A percentile compares a stretch with the other conserved stretches of the same genome.
phyloP scores from a whole-genome alignment of 2,329 filamentous ascomycete species.

The Salinomyces thailandicus region DNA sequence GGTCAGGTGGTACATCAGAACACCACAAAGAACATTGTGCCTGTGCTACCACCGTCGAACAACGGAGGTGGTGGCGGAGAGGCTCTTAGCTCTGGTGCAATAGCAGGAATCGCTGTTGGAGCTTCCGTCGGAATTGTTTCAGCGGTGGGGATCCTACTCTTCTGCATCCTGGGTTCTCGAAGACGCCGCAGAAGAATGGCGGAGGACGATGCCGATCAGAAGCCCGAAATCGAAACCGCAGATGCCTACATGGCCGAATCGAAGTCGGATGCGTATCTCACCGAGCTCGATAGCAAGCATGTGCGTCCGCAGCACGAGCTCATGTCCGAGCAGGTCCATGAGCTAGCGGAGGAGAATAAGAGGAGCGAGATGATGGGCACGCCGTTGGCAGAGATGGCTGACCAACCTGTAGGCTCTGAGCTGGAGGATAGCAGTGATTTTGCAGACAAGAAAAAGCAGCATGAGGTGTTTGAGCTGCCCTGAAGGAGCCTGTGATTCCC shows the following conservation, averaged over 20 bases:
- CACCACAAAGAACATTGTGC: neutral
- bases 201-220: too few relatives aligned
- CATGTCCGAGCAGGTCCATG: neutral
- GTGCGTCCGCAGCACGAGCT: neutral
- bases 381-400: neutral
- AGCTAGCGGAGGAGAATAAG: neutral
- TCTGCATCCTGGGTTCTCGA: neutral
- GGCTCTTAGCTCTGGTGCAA: neutral
- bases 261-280: too few relatives aligned
- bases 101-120: conserved; percentile 1
- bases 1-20: neutral
- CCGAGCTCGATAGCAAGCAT: neutral
- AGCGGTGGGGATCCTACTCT: neutral
- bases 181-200: too few relatives aligned
- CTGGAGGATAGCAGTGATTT: neutral
- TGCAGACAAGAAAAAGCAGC: neutral
- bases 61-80: neutral
- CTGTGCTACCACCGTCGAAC: neutral
- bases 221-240: too few relatives aligned
- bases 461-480: neutral
- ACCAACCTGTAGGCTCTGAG: neutral
- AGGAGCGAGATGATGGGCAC: neutral
- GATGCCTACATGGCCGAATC: too few relatives aligned
- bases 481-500: too few relatives aligned
- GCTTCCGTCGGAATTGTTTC: neutral